Percentiles rank a stretch among this genome's conserved stretches.
These are phyloP conservation scores for Teratosphaeria zuluensis DNA, from an alignment of 2,329 filamentous ascomycete species.

Conservation along the genomic window DNA sequence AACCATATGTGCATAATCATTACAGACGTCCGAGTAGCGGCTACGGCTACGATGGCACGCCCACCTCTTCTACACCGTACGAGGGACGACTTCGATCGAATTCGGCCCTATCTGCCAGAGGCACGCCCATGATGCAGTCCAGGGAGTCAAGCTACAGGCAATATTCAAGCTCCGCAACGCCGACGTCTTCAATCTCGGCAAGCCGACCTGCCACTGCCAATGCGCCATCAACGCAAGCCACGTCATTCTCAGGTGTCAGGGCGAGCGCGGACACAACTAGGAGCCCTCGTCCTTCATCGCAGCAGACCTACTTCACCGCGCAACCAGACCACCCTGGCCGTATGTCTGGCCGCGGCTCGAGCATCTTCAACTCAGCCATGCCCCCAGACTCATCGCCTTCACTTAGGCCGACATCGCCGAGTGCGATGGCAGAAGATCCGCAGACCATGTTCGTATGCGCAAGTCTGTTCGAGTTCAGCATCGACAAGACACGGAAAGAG, in stretches of 20 bases:
- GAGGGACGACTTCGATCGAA: constrained; percentile 44
- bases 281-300: constrained; percentile 19
- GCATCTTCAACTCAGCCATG: constrained; percentile 25
- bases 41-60: constrained; percentile 32
- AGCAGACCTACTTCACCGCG: constrained; percentile 23
- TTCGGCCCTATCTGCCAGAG: constrained; percentile 43
- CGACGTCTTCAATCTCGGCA: constrained; percentile 31
- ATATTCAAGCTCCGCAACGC: constrained; percentile 37
- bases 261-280: constrained; percentile 17
- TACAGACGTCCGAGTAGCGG: constrained; percentile 54
- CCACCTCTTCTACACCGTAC: neutral
- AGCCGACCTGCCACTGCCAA: constrained; percentile 27
- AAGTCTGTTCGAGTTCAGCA: constrained; percentile 94
- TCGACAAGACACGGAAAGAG: constrained; percentile 82
- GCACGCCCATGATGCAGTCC: constrained; percentile 20
- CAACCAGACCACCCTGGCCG: constrained; percentile 10
- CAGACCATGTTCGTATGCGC: constrained; percentile 79
- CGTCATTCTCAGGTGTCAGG: constrained; percentile 10
- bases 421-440: constrained; percentile 13
- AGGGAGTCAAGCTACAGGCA: constrained; percentile 24
- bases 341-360: constrained; percentile 16
- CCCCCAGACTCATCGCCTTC: constrained; percentile 15
- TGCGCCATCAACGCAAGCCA: constrained; percentile 9
- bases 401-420: constrained; percentile 7
- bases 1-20: constrained; percentile 16